phyloP scores from a whole-genome alignment of 1,284 basidiomycete genomes.

The Gastroboletus turbinatus region DNA sequence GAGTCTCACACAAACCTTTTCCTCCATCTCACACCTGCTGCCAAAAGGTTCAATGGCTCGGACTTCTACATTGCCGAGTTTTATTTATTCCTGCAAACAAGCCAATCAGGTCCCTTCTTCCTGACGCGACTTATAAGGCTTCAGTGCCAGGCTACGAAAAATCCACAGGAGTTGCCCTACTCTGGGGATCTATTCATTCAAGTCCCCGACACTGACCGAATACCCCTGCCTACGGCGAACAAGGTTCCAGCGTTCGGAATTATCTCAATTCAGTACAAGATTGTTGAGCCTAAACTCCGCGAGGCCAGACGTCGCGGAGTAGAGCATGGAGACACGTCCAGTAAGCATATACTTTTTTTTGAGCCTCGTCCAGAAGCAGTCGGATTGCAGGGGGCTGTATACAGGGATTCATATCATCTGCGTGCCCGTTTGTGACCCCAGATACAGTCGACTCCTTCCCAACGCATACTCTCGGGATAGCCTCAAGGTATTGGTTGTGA shows the following conservation, averaged over 20 bases:
- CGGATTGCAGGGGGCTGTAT: neutral
- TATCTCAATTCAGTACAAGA: neutral
- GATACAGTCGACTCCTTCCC: neutral
- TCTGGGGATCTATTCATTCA: neutral
- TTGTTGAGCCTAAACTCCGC: conserved; percentile 23
- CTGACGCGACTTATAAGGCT: neutral
- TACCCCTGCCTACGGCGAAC: neutral
- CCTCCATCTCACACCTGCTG: neutral
- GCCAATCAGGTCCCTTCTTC: neutral
- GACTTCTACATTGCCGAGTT: neutral
- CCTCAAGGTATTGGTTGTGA: neutral
- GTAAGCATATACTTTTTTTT: neutral
- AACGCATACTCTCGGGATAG: neutral
- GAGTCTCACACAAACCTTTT: conserved; percentile 5
- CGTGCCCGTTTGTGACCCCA: neutral
- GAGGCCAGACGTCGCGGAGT: conserved; percentile 25
- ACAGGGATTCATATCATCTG: neutral
- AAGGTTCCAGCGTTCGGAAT: conserved; percentile 1
- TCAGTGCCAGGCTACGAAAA: neutral
- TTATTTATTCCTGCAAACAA: neutral
- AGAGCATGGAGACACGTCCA: neutral
- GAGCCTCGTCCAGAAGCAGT: too few species aligned
- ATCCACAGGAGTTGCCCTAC: neutral
- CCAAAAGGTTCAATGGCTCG: neutral
- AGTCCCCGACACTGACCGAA: neutral